Conservation (phyloP, 768 basidiomycete genomes). For the Hypholoma sublateritium region DNA sequence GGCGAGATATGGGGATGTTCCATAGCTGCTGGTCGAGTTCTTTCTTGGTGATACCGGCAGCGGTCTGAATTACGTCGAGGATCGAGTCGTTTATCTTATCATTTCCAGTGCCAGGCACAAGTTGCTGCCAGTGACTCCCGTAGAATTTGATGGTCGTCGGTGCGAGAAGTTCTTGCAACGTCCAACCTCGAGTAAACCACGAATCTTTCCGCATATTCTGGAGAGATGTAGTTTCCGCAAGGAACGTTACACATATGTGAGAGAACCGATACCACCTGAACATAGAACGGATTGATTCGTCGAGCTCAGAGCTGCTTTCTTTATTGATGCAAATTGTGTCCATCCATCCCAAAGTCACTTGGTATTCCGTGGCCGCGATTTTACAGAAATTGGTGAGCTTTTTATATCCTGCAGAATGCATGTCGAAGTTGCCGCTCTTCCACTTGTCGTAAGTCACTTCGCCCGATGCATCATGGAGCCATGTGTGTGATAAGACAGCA, state of each 20-base stretch:
- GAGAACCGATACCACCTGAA: slow-evolving; percentile 3
- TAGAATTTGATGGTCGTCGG: slow-evolving; percentile 1
- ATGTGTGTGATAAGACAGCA: slow-evolving; percentile 5
- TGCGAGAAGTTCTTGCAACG: slow-evolving; percentile 2
- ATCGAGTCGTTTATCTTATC: not conserved
- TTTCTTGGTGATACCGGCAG: not conserved
- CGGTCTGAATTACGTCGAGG: not conserved
- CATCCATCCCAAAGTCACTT: not conserved
- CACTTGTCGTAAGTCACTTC: slow-evolving; percentile 1
- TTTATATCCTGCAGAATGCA: not conserved
- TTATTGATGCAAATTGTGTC: slow-evolving; percentile 4
- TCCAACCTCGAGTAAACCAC: slow-evolving; percentile 3
- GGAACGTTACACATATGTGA: not conserved
- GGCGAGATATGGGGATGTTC: not conserved
- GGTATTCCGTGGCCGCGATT: not conserved
- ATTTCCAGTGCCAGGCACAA: not conserved
- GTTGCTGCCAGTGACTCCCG: not conserved
- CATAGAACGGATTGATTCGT: slow-evolving; percentile 9
- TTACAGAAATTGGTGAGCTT: not conserved
- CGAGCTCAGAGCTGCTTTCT: slow-evolving; percentile 2
- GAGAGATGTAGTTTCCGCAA: not conserved
- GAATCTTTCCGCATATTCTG: not conserved
- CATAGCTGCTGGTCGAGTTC: not conserved
- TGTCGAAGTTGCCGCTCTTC: not conserved
- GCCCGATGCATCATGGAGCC: not conserved